Base-by-base conservation (phyloP, 495 filamentous ascomycete species). In the Penicillium subrubescens region DNA sequence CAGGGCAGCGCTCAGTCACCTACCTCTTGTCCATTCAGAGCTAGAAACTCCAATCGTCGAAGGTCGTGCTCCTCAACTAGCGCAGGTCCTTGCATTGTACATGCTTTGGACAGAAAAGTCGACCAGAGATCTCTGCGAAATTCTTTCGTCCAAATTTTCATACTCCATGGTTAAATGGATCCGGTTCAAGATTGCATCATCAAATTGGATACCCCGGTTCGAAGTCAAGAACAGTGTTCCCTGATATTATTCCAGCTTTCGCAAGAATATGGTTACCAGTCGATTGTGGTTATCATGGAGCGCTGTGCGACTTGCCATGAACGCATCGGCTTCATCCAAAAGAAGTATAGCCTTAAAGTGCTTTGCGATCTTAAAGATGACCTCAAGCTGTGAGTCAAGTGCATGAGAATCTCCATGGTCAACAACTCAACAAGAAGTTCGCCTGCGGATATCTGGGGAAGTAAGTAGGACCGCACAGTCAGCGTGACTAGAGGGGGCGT, bases 201-300 rank as follows among this genome's bases (percentile, higher is more conserved):
- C 80, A 69, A 74, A 70, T 37, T 68, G 31, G 21, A 66, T 67
- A 31, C 51, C 59, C 41, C 71, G 70, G 50, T 76, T 77, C 12
- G 71, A 67, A 39, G 75, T 77, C 33, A 77, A 57, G 63, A 76
- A 76, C 31, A 79, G 67, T 8, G 78, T 60, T 37, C 77, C 75
- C 44, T 82, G 71, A 55, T 82, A 87, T 68, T 87, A 87, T 71
- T 88, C 84, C 3, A 88, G 73, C 67, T 82, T 82, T 27, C 84
- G 76, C 48, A 88, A 71, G 60, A 87, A 87, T 54, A 86, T 29
- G 15, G 23, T 52, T 15, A 52, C 48, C 5, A 52, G 48, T 10
- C 48, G 48, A 29, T 52, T 52, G 48, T 52, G 48, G 11, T 25
- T 29, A 29, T 52, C 48, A 15, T 52, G 23, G 48, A 14, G 15